Conservation (phyloP, 306 rosid genomes). For the Betula pendula region DNA sequence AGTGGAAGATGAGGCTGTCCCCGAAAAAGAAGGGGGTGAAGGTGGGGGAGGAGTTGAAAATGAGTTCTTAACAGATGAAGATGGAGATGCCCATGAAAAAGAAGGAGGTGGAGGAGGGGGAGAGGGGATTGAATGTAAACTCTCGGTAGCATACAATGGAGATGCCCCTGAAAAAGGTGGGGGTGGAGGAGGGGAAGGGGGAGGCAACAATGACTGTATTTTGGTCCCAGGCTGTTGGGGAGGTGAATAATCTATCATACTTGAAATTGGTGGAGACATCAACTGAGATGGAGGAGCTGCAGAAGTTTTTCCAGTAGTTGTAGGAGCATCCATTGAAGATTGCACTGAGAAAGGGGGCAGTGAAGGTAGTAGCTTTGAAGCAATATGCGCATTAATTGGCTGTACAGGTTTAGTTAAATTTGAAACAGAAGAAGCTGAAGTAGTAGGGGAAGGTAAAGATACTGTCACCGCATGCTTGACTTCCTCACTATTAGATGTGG, state of each 20-base stretch:
- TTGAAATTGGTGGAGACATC: constrained; percentile 27
- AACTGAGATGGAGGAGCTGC: constrained; percentile 25
- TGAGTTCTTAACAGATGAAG: constrained; percentile 29
- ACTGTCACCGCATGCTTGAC: constrained; percentile 33
- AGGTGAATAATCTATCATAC: constrained; percentile 20
- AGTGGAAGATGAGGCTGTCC: constrained; percentile 28
- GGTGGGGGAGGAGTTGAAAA: constrained; percentile 25
- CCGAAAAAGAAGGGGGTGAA: constrained; percentile 29
- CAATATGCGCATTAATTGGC: constrained; percentile 32
- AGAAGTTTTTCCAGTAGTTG: constrained; percentile 24
- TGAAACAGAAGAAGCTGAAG: constrained; percentile 32
- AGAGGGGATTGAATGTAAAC: constrained; percentile 25
- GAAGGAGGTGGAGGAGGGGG: constrained; percentile 33
- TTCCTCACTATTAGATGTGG: constrained; percentile 43
- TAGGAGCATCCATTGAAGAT: constrained; percentile 36
- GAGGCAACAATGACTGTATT: constrained; percentile 30
- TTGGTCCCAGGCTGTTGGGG: constrained; percentile 26
- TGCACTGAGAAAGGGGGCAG: constrained; percentile 30
- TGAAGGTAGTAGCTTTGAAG: constrained; percentile 32
- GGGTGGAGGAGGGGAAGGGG: constrained; percentile 20
- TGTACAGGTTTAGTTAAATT: constrained; percentile 37
- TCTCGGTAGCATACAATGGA: constrained; percentile 22
- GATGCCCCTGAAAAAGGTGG: constrained; percentile 25
- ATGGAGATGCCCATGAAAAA: constrained; percentile 27
- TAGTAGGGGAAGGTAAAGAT: constrained; percentile 27